Base-by-base conservation (phyloP, 352 stramenopile genomes). In the Blastocystis sp. region DNA sequence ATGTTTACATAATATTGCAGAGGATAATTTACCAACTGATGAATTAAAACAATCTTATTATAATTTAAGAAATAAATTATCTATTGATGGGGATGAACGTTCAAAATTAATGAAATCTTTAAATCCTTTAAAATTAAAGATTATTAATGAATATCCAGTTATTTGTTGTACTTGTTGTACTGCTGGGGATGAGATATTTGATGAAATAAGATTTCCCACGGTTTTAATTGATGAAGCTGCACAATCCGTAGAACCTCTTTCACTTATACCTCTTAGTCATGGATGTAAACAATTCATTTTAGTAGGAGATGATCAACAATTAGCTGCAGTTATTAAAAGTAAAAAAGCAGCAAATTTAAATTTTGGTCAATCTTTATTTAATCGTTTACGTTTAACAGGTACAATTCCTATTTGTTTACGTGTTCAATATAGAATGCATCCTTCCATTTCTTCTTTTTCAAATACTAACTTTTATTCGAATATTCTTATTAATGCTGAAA, bases 181-280 rank as follows among this genome's bases (percentile, higher is more conserved):
- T 45, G 88, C 91, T 10, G 92, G 88, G 11, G 91, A 98, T 65
- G 82, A 81, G 2, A 80, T 90, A 18, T 67, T 98, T 2, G 86
- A 84, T 39, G 95, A 95, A 67, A 94, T 95, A 66, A 77, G 83
- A 19, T 99, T 99, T 73, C 81, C 84, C 43, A 86, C 95, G 69
- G 89, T 99, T 9, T 70, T 99, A 25, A 95, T 99, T 68, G 91
- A 99, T 70, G 92, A 99, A 79, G 88, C 90, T 5, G 98, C 91
- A 0, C 92, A 99, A 69, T 89, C 91, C 13, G 95, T 93, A 21
- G 92, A 99, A 70, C 85, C 89, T 0, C 91, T 97, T 68, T 93
- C 77, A 45, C 70, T 99, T 49, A 96, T 99, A 70, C 90, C 92
- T 0, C 90, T 98, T 71, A 88, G 95, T 4, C 81, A 94, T 67